Evolutionary conservation across 371 early-diverging fungal species (phyloP).

Genomic region (Mortierella sp.): DNA sequence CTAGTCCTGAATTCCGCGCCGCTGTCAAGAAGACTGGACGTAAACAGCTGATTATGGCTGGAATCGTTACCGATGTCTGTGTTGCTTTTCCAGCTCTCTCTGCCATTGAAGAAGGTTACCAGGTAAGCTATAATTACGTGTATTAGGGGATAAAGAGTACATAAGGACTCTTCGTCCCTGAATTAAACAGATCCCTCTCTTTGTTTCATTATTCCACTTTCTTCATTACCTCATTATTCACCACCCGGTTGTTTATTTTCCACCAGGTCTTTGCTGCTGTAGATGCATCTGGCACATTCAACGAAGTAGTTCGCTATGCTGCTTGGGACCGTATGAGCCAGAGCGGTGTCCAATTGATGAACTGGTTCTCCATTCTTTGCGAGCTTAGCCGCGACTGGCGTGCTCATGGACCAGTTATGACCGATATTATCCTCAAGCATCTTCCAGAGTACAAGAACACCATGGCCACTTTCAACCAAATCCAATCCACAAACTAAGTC

Average conservation of each 20-base stretch:
- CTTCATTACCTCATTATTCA: no score
- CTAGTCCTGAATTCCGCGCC: constrained; percentile 31
- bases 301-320: constrained; percentile 31
- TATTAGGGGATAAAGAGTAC: no score
- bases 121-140: no score
- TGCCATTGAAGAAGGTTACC: constrained; percentile 41
- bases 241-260: no score
- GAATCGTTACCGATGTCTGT: constrained; percentile 59
- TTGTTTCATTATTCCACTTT: no score
- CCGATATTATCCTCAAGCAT: constrained; percentile 50
- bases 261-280: constrained; percentile 27
- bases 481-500: constrained; percentile 22
- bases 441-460: constrained; percentile 48
- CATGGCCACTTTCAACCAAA: constrained; percentile 49
- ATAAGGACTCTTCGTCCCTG: no score
- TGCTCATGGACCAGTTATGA: constrained; percentile 31
- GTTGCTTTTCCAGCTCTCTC: constrained; percentile 52
- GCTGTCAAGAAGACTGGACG: constrained; percentile 55
- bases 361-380: constrained; percentile 18
- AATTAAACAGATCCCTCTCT: no score
- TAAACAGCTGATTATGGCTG: constrained; percentile 56
- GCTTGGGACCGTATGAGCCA: constrained; percentile 57
- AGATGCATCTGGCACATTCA: constrained; percentile 24
- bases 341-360: constrained; percentile 22
- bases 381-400: constrained; percentile 24